Base-by-base conservation (phyloP, 2,329 filamentous ascomycete genomes). In the Talaromyces sp. region DNA sequence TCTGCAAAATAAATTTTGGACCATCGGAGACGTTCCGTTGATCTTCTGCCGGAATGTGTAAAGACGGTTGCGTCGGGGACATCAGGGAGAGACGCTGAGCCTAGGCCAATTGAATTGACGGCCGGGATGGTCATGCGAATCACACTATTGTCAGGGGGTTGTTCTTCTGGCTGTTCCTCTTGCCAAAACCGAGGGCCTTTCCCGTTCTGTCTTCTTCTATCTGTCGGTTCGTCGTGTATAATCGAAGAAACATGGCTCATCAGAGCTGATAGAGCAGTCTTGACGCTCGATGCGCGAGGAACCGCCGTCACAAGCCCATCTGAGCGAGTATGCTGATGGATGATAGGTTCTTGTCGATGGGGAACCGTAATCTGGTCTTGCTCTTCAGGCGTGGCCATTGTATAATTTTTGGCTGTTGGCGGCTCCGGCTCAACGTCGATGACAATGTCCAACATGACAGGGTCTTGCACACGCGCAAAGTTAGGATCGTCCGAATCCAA, bases 401-500 rank as follows among this genome's bases (percentile, higher is more conserved):
- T 68, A 66, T 67, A 66, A 67, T 61, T 61, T 29, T 58, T 54
- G 9, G 26, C 27, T 19, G 29, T 50, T 4, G 59, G 24, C 11
- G 31, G 60, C 60, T 74, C 71, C 69, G 74, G 72, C 59, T 73
- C 68, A 66, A 80, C 68, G 66, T 90, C 87, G 57, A 94, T 73
- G 61, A 92, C 81, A 46, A 96, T 74, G 66, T 96, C 90, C 56
- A 96, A 79, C 63, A 87, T 83, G 59, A 89, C 81, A 3, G 84
- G 75, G 68, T 96, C 90, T 53, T 89, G 85, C 27, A 92, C 81
- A 29, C 90, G 84, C 10, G 87, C 89, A 72, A 97, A 97, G 60
- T 92, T 88, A 14, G 92, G 90, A 73, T 97, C 93, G 24, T 85
- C 84, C 5, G 77, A 75, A 68, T 78, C 78, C 35, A 81, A 67